These are phyloP conservation scores for Neurospora sp. DNA, from an alignment of 2,329 filamentous ascomycete species.

Conservation along the genomic window DNA sequence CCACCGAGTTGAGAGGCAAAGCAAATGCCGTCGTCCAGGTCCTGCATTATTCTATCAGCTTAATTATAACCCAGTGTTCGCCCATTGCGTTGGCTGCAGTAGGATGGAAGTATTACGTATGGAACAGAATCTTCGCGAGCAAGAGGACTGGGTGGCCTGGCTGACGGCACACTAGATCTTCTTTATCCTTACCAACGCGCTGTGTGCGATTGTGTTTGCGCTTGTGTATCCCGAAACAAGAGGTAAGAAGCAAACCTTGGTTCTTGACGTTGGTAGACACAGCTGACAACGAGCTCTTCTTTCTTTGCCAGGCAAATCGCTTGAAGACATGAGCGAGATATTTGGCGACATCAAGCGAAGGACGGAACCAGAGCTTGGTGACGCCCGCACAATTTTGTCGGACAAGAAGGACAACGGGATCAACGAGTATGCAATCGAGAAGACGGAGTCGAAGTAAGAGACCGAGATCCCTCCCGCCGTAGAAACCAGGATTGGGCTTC, in stretches of 20 bases:
- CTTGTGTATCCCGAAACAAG: slow-evolving; percentile 28
- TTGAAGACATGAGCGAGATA: slow-evolving; percentile 30
- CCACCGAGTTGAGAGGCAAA: slow-evolving; percentile 29
- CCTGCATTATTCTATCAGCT: slow-evolving; percentile 30
- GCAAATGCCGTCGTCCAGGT: slow-evolving; percentile 31
- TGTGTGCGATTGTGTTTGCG: slow-evolving; percentile 26
- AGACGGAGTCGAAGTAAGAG: neutral
- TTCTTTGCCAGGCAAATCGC: slow-evolving; percentile 25
- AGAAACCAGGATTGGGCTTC: neutral
- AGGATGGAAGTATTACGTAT: slow-evolving; percentile 31
- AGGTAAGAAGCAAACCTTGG: slow-evolving; percentile 16
- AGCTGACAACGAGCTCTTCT: neutral
- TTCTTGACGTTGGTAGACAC: neutral
- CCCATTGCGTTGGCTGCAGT: slow-evolving; percentile 28
- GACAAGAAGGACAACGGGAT: neutral
- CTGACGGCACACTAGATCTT: slow-evolving; percentile 21
- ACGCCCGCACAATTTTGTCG: neutral
- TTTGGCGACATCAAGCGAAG: slow-evolving; percentile 26
- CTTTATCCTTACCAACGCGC: slow-evolving; percentile 28
- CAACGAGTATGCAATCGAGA: neutral
- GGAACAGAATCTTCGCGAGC: too few species aligned
- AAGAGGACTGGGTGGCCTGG: too few species aligned
- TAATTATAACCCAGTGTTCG: slow-evolving; percentile 31
- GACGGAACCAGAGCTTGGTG: neutral
- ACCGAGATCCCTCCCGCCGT: neutral